Evolutionary conservation across 495 filamentous ascomycete species (phyloP), one percentile per base, ranked within the genome.

Genomic region (Parathielavia appendiculata): DNA sequence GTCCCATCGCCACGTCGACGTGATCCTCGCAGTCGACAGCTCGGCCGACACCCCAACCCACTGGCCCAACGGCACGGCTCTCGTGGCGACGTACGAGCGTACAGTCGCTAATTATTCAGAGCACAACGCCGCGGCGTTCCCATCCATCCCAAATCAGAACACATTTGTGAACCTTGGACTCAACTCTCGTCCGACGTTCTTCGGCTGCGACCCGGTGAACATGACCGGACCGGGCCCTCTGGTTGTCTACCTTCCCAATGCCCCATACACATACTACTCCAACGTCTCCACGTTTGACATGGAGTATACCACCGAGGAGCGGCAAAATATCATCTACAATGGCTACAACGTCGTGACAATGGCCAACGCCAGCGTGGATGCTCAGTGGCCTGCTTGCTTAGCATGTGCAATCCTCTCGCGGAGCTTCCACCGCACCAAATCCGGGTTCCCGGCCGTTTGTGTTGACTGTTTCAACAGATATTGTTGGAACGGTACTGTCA

Each of bases 401-500:
- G 91, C 86, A 7, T 97, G 92, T 66, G 92, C 92, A 2, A 83
- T 95, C 16, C 75, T 97, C n/a, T 80, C 76, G 43, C 77, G 92
- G 34, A 87, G 84, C 48, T 79, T 90, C 56, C 79, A 84, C 53
- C 80, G 89, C 44, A 92, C 86, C 3, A 75, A 76, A 2, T 85
- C 82, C 9, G 39, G 62, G 9, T 78, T 89, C 1, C 89, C 89
- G 0, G 74, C 77, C 12, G 81, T 79, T 12, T 97, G 92, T 69
- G 76, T 67, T 30, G 63, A 76, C 44, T 97, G 92, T 72, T 96
- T 97, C 68, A 57, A 75, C 39, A 66, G 78, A 30, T 96, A 95
- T 72, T 97, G 93, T 80, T 97, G 92, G 91, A 78, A 93, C 65
- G 91, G 91, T 6, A 87, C 79, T n/a, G n/a, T n/a, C n/a, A n/a